Evolutionary conservation across 331 rosid species (phyloP), one percentile per base, ranked within the genome.

Genomic region (Phaseolus coccineus): DNA sequence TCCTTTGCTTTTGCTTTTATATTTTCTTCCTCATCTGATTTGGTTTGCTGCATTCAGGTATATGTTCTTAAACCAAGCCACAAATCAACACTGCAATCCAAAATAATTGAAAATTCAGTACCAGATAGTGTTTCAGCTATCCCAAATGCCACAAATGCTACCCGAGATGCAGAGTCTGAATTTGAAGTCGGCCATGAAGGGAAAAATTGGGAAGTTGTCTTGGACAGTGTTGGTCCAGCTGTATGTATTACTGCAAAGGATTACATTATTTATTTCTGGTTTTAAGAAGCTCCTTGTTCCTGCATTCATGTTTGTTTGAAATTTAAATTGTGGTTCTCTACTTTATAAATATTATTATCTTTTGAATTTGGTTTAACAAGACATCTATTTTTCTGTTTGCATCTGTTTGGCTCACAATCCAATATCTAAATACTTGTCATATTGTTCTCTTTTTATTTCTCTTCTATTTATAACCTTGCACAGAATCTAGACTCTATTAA

Each of bases 1-100:
- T 77, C 82, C 28, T 59, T 76, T 58, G 27, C 48, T 37, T 69
- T 47, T 67, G 71, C 12, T 73, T 71, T 79, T 68, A 53, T 79
- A 40, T 42, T 30, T 74, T 62, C 40, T 7, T 8, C 40, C 65
- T 68, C 24, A 3, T 76, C 80, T 77, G 63, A 80, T 77, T 76
- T 73, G 63, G 66, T 31, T 77, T 88, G 16, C 85, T 76, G 42
- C 53, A 61, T 59, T 83, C 72, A 94, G 98, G 93, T 92, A 78
- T 86, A 87, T 52, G 90, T 91, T 87, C 97, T 94, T 58, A 94
- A 91, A 84, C 97, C 97, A 75, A 94, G 98, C 90, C 97, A 91
- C 88, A 94, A 89, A 87, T 92, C 93, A 48, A 88, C 90, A 80
- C 77, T 94, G 91, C 98, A 84, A 80, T 81, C 97, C 62, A 91